Evolutionary conservation across 1,284 basidiomycete species (phyloP).

Genomic region (Leccinum fuscescens): DNA sequence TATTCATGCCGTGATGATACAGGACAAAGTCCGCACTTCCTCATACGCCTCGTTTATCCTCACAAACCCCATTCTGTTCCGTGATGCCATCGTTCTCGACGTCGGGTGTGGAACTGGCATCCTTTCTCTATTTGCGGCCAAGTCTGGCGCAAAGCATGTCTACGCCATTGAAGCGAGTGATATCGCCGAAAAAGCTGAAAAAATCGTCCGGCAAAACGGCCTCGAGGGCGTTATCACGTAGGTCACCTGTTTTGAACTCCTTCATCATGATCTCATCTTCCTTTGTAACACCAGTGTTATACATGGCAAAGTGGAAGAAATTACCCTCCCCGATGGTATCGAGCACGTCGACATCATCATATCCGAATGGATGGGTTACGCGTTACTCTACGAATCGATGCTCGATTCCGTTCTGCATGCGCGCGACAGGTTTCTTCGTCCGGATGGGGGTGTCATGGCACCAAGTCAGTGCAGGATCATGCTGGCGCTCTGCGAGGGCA

Average conservation of each 20-base stretch:
- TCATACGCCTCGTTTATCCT: conserved; percentile 92
- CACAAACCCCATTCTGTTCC: conserved; percentile 81
- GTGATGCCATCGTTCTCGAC: conserved; percentile 87
- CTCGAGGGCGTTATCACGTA: conserved; percentile 76
- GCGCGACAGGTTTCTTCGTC: conserved; percentile 79
- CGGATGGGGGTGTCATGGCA: conserved; percentile 78
- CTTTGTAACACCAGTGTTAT: conserved; percentile 56
- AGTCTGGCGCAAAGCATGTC: conserved; percentile 89
- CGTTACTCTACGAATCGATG: conserved; percentile 94
- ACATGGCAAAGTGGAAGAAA: conserved; percentile 86
- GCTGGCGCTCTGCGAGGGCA: conserved; percentile 76
- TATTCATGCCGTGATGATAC: conserved; percentile 78
- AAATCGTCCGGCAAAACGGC: conserved; percentile 81
- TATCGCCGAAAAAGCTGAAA: conserved; percentile 79
- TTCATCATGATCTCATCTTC: background rate
- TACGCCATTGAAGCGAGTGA: conserved; percentile 92
- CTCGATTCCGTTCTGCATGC: conserved; percentile 91
- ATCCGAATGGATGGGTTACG: conserved; percentile 98
- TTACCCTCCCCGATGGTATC: conserved; percentile 66
- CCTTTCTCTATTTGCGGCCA: conserved; percentile 89
- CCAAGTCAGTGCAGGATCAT: conserved; percentile 90
- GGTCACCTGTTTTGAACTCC: conserved; percentile 22
- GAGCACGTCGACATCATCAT: conserved; percentile 90
- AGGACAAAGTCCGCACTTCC: conserved; percentile 90
- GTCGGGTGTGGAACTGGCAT: conserved; percentile 96